A percentile compares a stretch with the other conserved stretches of the same genome.
These are phyloP conservation scores for Candida mesenterica DNA, from an alignment of 1,139 yeast genomes.

Conservation along the genomic window DNA sequence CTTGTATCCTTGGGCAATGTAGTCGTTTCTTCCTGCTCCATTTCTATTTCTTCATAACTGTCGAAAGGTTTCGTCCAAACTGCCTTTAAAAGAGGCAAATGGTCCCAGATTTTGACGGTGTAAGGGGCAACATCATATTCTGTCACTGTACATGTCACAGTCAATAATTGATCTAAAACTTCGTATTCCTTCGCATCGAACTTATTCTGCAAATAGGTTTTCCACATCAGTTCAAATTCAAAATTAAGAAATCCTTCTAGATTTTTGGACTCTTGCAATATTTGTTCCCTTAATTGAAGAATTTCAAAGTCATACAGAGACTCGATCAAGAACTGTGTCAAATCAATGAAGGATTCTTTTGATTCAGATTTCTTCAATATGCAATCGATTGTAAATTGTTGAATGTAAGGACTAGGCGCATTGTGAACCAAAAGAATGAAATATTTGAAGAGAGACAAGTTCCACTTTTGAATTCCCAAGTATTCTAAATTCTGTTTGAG, in stretches of 20 bases:
- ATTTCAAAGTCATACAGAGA: constrained; percentile 24
- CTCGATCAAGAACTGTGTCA: constrained; percentile 23
- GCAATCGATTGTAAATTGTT: constrained; percentile 21
- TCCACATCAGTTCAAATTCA: constrained; percentile 23
- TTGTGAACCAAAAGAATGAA: constrained; percentile 32
- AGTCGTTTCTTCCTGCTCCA: background rate
- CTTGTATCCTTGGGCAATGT: background rate
- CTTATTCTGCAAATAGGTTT: constrained; percentile 14
- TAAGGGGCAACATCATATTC: constrained; percentile 18
- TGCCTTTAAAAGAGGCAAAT: constrained; percentile 14
- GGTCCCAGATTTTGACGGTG: constrained; percentile 16
- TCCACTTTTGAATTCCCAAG: constrained; percentile 31
- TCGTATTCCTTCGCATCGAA: constrained; percentile 13
- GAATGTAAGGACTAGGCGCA: constrained; percentile 34
- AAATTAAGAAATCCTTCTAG: constrained; percentile 16
- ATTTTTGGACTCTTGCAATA: constrained; percentile 14
- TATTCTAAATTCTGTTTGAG: constrained; percentile 21
- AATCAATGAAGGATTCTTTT: constrained; percentile 16
- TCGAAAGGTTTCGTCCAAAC: constrained; percentile 11
- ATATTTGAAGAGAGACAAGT: constrained; percentile 28
- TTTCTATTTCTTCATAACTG: background rate
- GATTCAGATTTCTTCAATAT: constrained; percentile 19
- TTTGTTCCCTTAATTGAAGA: constrained; percentile 15
- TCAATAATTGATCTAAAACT: constrained; percentile 21
- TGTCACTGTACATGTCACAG: constrained; percentile 11